Conservation (phyloP, 208 protist genomes). For the Trypanosoma cruzi region DNA sequence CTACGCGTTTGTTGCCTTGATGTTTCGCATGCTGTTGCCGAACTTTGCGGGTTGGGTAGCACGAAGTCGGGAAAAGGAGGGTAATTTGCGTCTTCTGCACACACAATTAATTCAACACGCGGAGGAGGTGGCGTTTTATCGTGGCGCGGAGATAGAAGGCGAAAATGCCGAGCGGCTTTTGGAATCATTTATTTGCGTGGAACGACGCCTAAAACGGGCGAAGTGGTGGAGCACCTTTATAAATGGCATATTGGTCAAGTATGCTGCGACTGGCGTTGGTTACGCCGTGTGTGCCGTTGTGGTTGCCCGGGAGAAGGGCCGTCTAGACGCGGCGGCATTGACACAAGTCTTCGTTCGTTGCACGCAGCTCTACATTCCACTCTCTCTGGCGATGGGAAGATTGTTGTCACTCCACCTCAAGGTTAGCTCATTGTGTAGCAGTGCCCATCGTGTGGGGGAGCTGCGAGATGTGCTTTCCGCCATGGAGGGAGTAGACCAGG, state of each 20-base stretch:
- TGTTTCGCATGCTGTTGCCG: slow-evolving; percentile 60
- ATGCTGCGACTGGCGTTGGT: slow-evolving; percentile 71
- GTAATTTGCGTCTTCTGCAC: slow-evolving; percentile 77
- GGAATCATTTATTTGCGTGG: slow-evolving; percentile 58
- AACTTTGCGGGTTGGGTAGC: slow-evolving; percentile 77
- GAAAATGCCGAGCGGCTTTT: slow-evolving; percentile 73
- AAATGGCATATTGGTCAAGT: slow-evolving; percentile 72
- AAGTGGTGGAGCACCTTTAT: slow-evolving; percentile 73
- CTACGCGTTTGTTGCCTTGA: slow-evolving; percentile 64
- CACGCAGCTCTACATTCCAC: slow-evolving; percentile 76
- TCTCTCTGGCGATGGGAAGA: slow-evolving; percentile 71
- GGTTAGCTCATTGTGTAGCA: slow-evolving; percentile 67
- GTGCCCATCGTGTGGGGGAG: slow-evolving; percentile 82
- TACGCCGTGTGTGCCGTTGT: slow-evolving; percentile 75
- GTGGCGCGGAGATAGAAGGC: slow-evolving; percentile 81
- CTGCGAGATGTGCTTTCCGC: slow-evolving; percentile 64
- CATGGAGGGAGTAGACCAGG: slow-evolving; percentile 31
- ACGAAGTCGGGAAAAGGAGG: slow-evolving; percentile 76
- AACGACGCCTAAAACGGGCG: slow-evolving; percentile 65
- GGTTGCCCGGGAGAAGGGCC: slow-evolving; percentile 36
- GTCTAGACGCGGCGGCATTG: slow-evolving; percentile 41
- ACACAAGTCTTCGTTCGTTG: slow-evolving; percentile 70
- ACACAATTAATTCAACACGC: slow-evolving; percentile 83
- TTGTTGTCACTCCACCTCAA: slow-evolving; percentile 82
- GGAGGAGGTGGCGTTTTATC: slow-evolving; percentile 93